Percentiles rank a stretch among this genome's conserved stretches.
These are phyloP conservation scores for Ogataea trehaloabstinens DNA, from an alignment of 805 yeast species.

Conservation along the genomic window DNA sequence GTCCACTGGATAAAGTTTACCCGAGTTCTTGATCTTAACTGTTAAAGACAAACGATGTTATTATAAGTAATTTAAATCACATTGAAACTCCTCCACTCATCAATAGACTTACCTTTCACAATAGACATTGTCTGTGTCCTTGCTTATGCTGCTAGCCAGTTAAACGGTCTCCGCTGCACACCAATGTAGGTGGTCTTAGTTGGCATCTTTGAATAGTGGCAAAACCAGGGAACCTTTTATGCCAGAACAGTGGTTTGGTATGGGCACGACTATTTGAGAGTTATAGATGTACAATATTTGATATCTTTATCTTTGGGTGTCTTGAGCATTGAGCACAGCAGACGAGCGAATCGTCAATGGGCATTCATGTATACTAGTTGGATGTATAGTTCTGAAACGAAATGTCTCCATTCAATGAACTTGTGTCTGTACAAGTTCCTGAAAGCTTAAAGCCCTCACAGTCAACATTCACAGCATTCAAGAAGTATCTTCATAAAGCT, in stretches of 20 bases:
- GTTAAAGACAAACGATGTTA: constrained; percentile 1
- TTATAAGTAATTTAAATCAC: no score
- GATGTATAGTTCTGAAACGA: no score
- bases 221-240: background rate
- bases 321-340: no score
- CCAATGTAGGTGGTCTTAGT: no score
- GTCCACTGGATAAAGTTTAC: constrained; percentile 60
- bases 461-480: constrained; percentile 10
- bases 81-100: background rate
- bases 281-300: no score
- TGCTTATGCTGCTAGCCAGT: background rate
- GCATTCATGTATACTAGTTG: no score
- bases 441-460: constrained; percentile 4
- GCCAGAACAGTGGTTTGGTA: background rate
- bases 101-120: constrained; percentile 6
- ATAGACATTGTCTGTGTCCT: no score
- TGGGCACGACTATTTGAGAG: background rate
- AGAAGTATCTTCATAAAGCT: constrained; percentile 9
- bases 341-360: no score
- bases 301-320: no score
- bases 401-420: constrained; percentile 1
- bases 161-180: no score
- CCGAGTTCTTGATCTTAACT: constrained; percentile 62
- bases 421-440: constrained; percentile 3
- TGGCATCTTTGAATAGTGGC: background rate